phyloP scores from a whole-genome alignment of 2,329 filamentous ascomycete genomes.

The Talaromyces pinophilus region DNA sequence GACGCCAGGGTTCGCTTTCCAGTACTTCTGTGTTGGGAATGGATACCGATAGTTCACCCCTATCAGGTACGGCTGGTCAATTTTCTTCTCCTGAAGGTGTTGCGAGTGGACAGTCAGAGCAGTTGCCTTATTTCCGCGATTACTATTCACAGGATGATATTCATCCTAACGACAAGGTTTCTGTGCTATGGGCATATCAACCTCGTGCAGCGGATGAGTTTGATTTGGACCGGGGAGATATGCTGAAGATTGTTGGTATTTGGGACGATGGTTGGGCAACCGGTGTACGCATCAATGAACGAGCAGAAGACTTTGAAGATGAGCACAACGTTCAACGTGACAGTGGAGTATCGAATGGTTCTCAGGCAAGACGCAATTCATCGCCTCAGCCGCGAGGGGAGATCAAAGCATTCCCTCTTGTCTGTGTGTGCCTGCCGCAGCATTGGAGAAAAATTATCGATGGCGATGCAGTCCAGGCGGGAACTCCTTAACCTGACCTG shows the following conservation, averaged over 20 bases:
- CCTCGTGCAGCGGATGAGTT: constrained; percentile 93
- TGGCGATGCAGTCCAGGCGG: constrained; percentile 59
- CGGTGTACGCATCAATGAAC: constrained; percentile 77
- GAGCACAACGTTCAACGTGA: constrained; percentile 78
- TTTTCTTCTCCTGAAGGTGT: constrained; percentile 83
- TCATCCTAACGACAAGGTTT: constrained; percentile 83
- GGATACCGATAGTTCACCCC: constrained; percentile 72
- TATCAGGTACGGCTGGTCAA: constrained; percentile 64
- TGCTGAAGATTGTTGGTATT: constrained; percentile 97
- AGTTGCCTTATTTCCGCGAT: constrained; percentile 94
- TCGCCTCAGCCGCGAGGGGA: constrained; percentile 72
- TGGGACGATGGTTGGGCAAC: constrained; percentile 99
- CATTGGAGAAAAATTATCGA: constrained; percentile 98
- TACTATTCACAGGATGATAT: constrained; percentile 98
- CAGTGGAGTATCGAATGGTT: constrained; percentile 86
- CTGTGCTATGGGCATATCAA: constrained; percentile 95
- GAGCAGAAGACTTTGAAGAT: constrained; percentile 85
- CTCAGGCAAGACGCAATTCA: constrained; percentile 51
- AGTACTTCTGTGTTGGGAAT: constrained; percentile 73
- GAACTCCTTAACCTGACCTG: constrained; percentile 26
- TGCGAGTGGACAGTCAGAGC: constrained; percentile 89
- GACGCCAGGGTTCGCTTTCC: constrained; percentile 84
- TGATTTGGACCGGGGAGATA: constrained; percentile 87
- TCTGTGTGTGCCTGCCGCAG: constrained; percentile 92
- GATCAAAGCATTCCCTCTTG: constrained; percentile 95